Conservation (phyloP, 2,329 filamentous ascomycete genomes). For the Chaetoscypha palmicola region DNA sequence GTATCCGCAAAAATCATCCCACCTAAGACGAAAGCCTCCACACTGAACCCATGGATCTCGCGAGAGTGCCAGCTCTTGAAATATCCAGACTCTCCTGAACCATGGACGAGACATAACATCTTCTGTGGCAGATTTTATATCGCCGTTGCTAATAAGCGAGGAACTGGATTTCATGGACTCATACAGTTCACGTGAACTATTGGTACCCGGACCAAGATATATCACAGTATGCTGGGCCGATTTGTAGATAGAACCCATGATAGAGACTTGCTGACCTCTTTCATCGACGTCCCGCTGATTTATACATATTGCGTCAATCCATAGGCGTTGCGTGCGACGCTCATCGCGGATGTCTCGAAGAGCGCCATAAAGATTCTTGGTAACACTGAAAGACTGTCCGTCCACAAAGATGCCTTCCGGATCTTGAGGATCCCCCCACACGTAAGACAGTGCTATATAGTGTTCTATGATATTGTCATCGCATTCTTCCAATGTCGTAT, state of each 20-base stretch:
- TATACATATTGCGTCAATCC: slow-evolving; percentile 4
- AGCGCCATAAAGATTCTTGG: not conserved
- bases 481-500: slow-evolving; percentile 4
- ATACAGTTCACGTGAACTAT: no score
- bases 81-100: slow-evolving; percentile 10
- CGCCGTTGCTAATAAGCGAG: not conserved
- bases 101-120: not conserved
- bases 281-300: not conserved
- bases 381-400: not conserved
- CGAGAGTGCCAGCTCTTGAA: slow-evolving; percentile 10
- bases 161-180: not conserved
- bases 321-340: not conserved
- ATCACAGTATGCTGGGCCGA: not conserved
- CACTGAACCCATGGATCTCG: slow-evolving; percentile 9
- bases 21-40: not conserved
- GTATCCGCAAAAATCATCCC: slow-evolving; percentile 1
- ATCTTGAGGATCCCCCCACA: not conserved
- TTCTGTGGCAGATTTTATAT: not conserved
- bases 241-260: not conserved
- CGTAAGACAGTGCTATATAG: slow-evolving; percentile 4
- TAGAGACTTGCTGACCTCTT: not conserved
- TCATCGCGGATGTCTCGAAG: not conserved
- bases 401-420: not conserved
- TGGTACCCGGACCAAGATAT: not conserved
- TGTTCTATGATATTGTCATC: slow-evolving; percentile 9